Percentiles rank a stretch among this genome's conserved stretches.
Evolutionary conservation across 768 basidiomycete species (phyloP).

Genomic region (Termitomyces sp.): DNA sequence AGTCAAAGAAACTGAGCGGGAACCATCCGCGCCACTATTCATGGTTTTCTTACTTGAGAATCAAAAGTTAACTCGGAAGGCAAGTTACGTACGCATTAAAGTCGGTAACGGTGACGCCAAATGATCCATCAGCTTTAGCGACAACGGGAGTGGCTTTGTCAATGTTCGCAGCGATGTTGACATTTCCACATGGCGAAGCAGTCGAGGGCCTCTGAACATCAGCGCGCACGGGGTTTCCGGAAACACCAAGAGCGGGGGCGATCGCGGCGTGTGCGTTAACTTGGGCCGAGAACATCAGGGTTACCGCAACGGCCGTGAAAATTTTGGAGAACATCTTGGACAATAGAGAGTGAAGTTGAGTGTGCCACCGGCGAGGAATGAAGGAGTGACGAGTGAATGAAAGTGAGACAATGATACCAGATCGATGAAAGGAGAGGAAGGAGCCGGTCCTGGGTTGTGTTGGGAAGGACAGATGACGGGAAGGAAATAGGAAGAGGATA

Average conservation of each 20-base stretch:
- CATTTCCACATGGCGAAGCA: conserved; percentile 40
- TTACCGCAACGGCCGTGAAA: conserved; percentile 7
- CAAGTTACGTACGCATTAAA: conserved; percentile 41
- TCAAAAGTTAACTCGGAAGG: background rate
- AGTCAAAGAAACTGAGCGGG: conserved; percentile 42
- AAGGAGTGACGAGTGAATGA: conserved; percentile 4
- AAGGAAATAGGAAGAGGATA: background rate
- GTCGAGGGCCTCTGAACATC: conserved; percentile 25
- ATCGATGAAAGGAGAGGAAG: conserved; percentile 16
- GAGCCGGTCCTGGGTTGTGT: conserved; percentile 18
- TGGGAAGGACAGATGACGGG: conserved; percentile 6
- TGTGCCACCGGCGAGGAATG: background rate
- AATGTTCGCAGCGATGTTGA: conserved; percentile 39
- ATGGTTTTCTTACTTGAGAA: background rate
- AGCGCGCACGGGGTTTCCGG: conserved; percentile 26
- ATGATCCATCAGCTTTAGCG: conserved; percentile 40
- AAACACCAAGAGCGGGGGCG: conserved; percentile 30
- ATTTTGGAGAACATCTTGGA: conserved; percentile 18
- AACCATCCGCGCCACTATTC: conserved; percentile 44
- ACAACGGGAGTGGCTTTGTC: conserved; percentile 36
- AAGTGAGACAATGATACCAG: conserved; percentile 7
- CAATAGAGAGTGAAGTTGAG: background rate
- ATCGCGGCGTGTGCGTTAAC: background rate
- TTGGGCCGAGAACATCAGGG: conserved; percentile 1
- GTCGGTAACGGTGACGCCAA: conserved; percentile 39